These are phyloP conservation scores for Botrytis sinoallii DNA, from an alignment of 2,329 filamentous ascomycete species.

Conservation along the genomic window DNA sequence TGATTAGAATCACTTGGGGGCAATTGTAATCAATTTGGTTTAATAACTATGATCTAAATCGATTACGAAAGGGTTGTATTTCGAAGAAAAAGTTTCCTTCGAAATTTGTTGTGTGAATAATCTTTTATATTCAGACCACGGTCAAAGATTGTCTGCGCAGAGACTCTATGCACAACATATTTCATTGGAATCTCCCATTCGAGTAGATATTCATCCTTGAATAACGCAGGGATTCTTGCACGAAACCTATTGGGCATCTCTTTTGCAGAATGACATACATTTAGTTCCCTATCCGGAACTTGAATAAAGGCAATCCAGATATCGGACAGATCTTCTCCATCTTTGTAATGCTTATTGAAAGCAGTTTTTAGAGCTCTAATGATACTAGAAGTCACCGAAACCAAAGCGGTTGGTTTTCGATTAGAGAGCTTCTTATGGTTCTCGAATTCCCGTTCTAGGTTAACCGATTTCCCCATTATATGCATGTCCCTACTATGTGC, in stretches of 20 bases:
- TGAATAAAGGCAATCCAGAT: background rate
- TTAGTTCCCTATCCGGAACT: background rate
- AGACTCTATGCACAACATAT: background rate
- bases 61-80: too few species aligned
- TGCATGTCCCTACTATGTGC: too few species aligned
- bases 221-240: background rate
- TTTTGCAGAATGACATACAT: background rate
- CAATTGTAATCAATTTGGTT: too few species aligned
- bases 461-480: too few species aligned
- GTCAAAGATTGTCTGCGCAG: accelerated
- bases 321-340: accelerated
- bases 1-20: too few species aligned
- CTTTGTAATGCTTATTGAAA: background rate
- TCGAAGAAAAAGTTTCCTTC: too few species aligned
- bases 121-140: background rate
- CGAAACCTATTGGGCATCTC: accelerated
- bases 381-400: background rate
- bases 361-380: background rate
- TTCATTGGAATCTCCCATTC: background rate
- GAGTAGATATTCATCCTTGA: background rate
- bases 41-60: too few species aligned
- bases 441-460: too few species aligned
- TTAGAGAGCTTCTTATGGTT: too few species aligned
- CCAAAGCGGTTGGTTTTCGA: background rate
- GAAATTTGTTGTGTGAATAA: too few species aligned